Base-by-base conservation (phyloP, 1,284 basidiomycete species). In the Flammula alnicola region DNA sequence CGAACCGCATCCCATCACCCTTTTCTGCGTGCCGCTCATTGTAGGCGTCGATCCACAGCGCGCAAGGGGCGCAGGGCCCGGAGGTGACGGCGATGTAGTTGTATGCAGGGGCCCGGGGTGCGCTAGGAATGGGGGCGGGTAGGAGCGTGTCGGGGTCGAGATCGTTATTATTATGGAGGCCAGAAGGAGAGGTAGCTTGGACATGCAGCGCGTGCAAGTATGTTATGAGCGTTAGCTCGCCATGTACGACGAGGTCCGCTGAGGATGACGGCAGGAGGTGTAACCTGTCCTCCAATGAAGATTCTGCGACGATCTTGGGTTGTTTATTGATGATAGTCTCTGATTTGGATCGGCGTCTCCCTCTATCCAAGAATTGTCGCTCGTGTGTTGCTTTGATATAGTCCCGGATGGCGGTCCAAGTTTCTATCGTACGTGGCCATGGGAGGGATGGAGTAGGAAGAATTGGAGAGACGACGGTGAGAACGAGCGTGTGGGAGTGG, bases 391-490 rank as follows among this genome's bases (percentile, higher is more conserved):
- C n/a, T n/a, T n/a, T n/a, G 14, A 44, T 36, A 27, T 35, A 26
- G 5, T 36, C 32, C 11, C 32, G 32, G 4, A 44, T 44, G 2
- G 4, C 32, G 5, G 14, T 25, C 43, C 43, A 44, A 17, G 22
- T 9, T 0, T 27, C n/a, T 12, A 35, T 44, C 2, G 43, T 44
- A 8, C 32, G 31, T 5, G 43, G 43, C 19, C 43, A 44, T 16
- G 23, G 22, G 2, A 12, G n/a, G 11, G 26, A 16, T 20, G 23
- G 9, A 14, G 31, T n/a, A 33, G 30, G 1, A 7, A 5, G 11
- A 8, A 44, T 22, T 20, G 43, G 32, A 33, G 43, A 44, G n/a
- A 44, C 43, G 17, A 44, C 22, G 14, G 43, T 44, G 14, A 44
- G 32, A 14, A 44, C 20, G 8, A 44, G 22, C 6, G 19, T 25